Percentiles rank a stretch among this genome's conserved stretches.
Evolutionary conservation across 306 rosid species (phyloP).

Genomic region (Heteromeles arbutifolia): DNA sequence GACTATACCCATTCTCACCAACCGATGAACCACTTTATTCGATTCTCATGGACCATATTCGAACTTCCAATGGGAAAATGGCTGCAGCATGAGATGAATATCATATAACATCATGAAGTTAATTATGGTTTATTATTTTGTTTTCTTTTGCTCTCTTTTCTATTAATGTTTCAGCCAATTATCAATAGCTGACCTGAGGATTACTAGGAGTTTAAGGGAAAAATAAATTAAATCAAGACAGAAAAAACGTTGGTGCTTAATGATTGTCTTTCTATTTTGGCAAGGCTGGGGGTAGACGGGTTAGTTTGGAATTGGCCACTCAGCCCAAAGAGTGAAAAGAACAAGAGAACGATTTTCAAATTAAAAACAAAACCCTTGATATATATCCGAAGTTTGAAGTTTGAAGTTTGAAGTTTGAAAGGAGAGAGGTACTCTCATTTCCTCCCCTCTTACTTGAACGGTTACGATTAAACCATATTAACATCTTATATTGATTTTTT

Average conservation of each 20-base stretch:
- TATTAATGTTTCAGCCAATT: neutral
- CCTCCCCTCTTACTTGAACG: too few species aligned
- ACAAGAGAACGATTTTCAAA: neutral
- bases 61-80: too few species aligned
- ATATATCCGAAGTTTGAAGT: neutral
- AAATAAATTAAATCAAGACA: too few species aligned
- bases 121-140: neutral
- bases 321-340: neutral
- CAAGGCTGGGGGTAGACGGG: neutral
- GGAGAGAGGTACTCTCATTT: too few species aligned
- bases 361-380: neutral
- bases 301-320: neutral
- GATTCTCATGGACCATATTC: too few species aligned
- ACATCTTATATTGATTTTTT: too few species aligned
- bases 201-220: too few species aligned
- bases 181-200: neutral
- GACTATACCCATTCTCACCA: too few species aligned
- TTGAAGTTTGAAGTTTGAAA: too few species aligned
- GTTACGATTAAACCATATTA: too few species aligned
- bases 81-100: too few species aligned
- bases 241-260: neutral
- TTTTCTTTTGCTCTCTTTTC: neutral
- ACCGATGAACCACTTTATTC: too few species aligned
- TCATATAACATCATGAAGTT: neutral
- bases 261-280: neutral